Percentiles rank a stretch among this genome's conserved stretches.
Conservation (phyloP, 768 basidiomycete species). For the Auricularia cornea region DNA sequence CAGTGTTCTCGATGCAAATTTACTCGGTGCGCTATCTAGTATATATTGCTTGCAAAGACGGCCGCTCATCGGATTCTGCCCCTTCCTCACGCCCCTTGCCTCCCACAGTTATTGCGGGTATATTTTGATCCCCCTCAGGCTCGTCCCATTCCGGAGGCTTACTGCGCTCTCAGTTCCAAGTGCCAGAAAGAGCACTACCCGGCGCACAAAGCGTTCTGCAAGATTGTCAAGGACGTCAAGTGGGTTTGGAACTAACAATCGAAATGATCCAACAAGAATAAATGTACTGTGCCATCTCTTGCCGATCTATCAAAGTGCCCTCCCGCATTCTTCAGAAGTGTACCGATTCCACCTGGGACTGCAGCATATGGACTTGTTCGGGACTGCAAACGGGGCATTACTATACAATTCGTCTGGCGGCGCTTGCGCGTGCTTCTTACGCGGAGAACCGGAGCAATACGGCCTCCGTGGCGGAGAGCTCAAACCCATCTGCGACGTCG, state of each 20-base stretch:
- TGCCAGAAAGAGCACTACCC: background rate
- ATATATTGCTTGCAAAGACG: background rate
- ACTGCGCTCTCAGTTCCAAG: background rate
- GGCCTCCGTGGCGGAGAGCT: background rate
- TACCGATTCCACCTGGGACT: no score
- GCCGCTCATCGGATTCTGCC: no score
- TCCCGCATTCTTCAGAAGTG: no score
- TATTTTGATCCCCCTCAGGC: no score
- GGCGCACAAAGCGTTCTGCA: background rate
- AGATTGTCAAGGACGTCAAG: background rate
- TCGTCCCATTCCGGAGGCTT: background rate
- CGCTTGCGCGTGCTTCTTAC: background rate
- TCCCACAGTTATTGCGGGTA: background rate
- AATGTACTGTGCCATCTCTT: no score
- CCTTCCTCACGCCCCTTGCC: no score
- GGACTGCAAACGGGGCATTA: no score
- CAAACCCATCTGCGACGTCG: background rate
- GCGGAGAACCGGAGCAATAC: background rate
- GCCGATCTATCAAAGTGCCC: no score
- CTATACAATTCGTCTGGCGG: no score
- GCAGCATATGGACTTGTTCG: no score
- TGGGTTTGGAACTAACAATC: background rate
- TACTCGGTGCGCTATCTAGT: background rate
- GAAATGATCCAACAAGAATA: no score
- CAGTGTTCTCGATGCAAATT: background rate